These are phyloP conservation scores for Trichoderma simmonsii DNA, from an alignment of 2,329 filamentous ascomycete species.

Conservation along the genomic window DNA sequence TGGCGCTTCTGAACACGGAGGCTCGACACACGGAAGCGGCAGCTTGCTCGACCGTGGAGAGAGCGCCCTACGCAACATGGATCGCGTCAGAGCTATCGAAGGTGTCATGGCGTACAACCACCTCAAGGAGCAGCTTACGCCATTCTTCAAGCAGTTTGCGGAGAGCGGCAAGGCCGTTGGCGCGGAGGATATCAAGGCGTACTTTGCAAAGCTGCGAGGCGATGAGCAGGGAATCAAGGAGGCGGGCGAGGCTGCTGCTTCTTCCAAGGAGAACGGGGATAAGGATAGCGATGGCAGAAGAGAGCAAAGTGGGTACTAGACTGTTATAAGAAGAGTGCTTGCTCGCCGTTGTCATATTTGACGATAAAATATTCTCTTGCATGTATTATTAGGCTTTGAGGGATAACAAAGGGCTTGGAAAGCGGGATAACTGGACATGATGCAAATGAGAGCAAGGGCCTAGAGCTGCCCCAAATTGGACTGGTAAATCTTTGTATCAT, in stretches of 20 bases:
- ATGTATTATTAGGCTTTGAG: background rate
- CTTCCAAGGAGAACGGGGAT: constrained; percentile 33
- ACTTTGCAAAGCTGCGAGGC: constrained; percentile 91
- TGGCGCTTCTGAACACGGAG: constrained; percentile 52
- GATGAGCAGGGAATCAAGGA: constrained; percentile 72
- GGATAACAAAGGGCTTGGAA: background rate
- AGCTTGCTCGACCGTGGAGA: constrained; percentile 89
- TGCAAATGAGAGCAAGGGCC: background rate
- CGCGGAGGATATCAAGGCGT: constrained; percentile 92
- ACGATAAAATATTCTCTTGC: background rate
- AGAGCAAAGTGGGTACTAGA: constrained; percentile 54
- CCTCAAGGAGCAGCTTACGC: constrained; percentile 91
- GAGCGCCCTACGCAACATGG: constrained; percentile 84
- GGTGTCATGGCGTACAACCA: constrained; percentile 98
- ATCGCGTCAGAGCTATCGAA: constrained; percentile 89
- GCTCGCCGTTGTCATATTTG: background rate
- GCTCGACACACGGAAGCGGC: constrained; percentile 66
- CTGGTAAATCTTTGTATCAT: background rate
- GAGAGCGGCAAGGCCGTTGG: constrained; percentile 85
- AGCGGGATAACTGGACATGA: background rate
- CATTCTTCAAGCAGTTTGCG: constrained; percentile 89
- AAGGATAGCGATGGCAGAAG: constrained; percentile 38
- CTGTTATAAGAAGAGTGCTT: background rate
- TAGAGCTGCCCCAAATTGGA: background rate
- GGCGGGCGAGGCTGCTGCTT: constrained; percentile 53